phyloP scores from a whole-genome alignment of 2,329 filamentous ascomycete species.

The Alternaria solani region DNA sequence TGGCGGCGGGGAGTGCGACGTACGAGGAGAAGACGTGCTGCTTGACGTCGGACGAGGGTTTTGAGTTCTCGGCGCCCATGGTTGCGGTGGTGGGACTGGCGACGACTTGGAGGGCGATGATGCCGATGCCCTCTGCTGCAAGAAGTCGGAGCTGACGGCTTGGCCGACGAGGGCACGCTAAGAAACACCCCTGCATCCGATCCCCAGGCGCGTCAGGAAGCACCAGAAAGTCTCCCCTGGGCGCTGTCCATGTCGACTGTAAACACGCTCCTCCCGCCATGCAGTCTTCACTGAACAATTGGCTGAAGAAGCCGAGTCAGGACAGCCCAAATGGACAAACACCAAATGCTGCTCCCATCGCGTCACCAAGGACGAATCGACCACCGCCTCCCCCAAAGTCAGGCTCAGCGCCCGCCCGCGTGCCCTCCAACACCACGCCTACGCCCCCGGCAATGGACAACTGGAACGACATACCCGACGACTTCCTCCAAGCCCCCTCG shows the following conservation, averaged over 20 bases:
- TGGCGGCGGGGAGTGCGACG: constrained; percentile 36
- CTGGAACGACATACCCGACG: constrained; percentile 41
- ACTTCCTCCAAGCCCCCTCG: constrained; percentile 35
- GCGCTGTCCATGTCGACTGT: neutral
- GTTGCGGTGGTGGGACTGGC: constrained; percentile 34
- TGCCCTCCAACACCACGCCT: constrained; percentile 24
- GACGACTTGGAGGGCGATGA: constrained; percentile 34
- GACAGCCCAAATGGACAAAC: constrained; percentile 35
- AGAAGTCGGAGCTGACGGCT: constrained; percentile 41
- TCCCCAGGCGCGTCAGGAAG: constrained; percentile 27
- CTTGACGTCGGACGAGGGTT: constrained; percentile 61
- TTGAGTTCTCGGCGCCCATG: constrained; percentile 71
- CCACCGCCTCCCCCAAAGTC: constrained; percentile 34
- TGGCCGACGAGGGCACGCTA: constrained; percentile 40
- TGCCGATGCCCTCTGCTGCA: constrained; percentile 42
- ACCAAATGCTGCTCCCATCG: constrained; percentile 9
- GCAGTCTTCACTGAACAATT: constrained; percentile 57
- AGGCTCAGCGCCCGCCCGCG: constrained; percentile 26
- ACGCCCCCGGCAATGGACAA: constrained; percentile 31
- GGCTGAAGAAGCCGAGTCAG: constrained; percentile 57
- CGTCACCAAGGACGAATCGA: constrained; percentile 14
- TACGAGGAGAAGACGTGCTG: constrained; percentile 71
- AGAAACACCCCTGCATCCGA: constrained; percentile 20
- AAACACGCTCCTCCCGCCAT: constrained; percentile 29
- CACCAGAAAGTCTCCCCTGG: constrained; percentile 21